A percentile compares a stretch with the other conserved stretches of the same genome.
phyloP scores from a whole-genome alignment of 202 grass and related monocot species.

The Zoysia matrella region DNA sequence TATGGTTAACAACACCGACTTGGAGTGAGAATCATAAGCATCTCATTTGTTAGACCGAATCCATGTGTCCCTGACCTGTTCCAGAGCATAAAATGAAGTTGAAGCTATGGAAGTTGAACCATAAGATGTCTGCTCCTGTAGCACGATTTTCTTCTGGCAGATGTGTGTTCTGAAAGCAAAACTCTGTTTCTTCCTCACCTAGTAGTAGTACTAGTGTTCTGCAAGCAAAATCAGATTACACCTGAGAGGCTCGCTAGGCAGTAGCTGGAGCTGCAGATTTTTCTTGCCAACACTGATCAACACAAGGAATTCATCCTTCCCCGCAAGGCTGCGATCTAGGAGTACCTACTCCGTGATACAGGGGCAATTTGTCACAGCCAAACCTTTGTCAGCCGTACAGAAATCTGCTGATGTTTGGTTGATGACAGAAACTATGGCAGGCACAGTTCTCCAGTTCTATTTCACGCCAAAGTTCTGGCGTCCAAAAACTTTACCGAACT shows the following conservation, averaged over 20 bases:
- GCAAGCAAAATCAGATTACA: neutral
- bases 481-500: no score
- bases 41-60: constrained; percentile 4
- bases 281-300: constrained; percentile 16
- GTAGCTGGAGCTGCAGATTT: neutral
- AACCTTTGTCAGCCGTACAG: no score
- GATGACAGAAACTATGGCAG: no score
- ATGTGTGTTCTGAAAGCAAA: neutral
- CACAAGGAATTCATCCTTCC: neutral
- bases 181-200: neutral
- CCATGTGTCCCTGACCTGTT: constrained; percentile 1
- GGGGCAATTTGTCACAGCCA: no score
- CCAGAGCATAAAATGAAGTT: neutral
- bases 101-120: neutral
- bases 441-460: no score
- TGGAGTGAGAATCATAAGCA: constrained; percentile 11
- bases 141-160: neutral
- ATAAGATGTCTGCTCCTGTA: neutral
- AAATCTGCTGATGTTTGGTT: no score
- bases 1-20: constrained; percentile 23
- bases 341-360: neutral
- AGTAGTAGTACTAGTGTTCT: neutral
- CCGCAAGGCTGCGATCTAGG: neutral
- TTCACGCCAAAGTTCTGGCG: no score
- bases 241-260: no score